phyloP scores from a whole-genome alignment of 2,329 filamentous ascomycete genomes.

The Pleurostoma richardsiae region DNA sequence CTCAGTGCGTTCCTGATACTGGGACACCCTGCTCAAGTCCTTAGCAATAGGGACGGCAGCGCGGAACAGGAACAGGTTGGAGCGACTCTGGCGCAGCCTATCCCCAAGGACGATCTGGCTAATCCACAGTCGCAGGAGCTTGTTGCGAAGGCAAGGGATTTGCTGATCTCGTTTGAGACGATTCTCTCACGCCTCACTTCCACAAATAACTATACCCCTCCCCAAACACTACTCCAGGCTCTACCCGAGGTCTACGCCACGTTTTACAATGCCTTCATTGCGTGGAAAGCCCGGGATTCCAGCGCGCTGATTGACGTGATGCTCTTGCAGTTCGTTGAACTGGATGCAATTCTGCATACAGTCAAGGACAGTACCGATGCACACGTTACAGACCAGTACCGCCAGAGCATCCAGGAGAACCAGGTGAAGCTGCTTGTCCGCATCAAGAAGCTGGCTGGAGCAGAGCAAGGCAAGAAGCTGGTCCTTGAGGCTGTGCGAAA shows the following conservation, averaged over 20 bases:
- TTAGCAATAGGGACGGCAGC: constrained; percentile 64
- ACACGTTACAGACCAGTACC: constrained; percentile 70
- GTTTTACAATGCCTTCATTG: constrained; percentile 74
- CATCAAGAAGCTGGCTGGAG: constrained; percentile 72
- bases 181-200: constrained; percentile 61
- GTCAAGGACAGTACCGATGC: constrained; percentile 74
- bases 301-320: constrained; percentile 75
- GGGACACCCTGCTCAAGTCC: constrained; percentile 71
- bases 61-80: constrained; percentile 53
- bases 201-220: constrained; percentile 63
- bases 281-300: constrained; percentile 79
- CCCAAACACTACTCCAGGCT: constrained; percentile 54
- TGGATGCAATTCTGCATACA: constrained; percentile 78
- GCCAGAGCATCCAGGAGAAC: constrained; percentile 74
- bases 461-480: constrained; percentile 64
- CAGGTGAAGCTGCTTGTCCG: constrained; percentile 74
- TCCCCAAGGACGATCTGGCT: constrained; percentile 47
- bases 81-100: constrained; percentile 33
- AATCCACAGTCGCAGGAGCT: constrained; percentile 65
- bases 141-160: constrained; percentile 70
- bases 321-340: constrained; percentile 80
- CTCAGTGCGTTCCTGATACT: constrained; percentile 76
- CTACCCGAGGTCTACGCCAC: constrained; percentile 67
- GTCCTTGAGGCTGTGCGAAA: constrained; percentile 72
- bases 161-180: constrained; percentile 73